Percentiles rank a stretch among this genome's conserved stretches.
Conservation (phyloP, 2,329 filamentous ascomycete species). For the Apiospora malaysiana region DNA sequence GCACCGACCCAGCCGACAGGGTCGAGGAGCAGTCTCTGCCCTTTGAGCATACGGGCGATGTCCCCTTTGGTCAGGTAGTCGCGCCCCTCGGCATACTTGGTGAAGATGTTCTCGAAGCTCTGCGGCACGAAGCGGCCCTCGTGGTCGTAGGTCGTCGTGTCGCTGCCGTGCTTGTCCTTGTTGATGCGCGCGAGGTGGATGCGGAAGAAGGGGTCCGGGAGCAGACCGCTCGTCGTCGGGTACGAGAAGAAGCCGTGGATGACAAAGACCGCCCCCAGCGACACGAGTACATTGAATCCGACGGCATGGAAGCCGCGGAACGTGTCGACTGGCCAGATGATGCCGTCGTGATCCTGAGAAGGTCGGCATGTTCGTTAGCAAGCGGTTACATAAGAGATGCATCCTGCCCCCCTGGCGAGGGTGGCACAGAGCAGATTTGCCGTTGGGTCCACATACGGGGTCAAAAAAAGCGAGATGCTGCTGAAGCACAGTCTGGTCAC, state of each 20-base stretch:
- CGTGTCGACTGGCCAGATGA: constrained; percentile 60
- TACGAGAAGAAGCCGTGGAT: constrained; percentile 58
- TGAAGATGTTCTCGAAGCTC: constrained; percentile 56
- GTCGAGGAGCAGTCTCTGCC: constrained; percentile 49
- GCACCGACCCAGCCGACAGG: constrained; percentile 44
- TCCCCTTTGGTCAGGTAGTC: constrained; percentile 46
- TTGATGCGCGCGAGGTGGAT: constrained; percentile 37
- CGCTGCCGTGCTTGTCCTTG: constrained; percentile 49
- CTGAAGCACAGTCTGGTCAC: constrained; percentile 50
- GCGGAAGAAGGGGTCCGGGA: constrained; percentile 50
- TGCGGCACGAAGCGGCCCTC: constrained; percentile 56
- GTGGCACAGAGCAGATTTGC: neutral
- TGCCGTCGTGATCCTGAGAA: constrained; percentile 50
- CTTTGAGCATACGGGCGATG: constrained; percentile 44
- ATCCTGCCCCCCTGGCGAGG: neutral
- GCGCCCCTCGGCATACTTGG: constrained; percentile 49
- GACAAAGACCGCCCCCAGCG: constrained; percentile 49
- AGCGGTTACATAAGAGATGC: neutral
- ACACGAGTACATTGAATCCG: constrained; percentile 51
- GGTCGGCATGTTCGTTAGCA: neutral
- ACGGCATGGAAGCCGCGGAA: constrained; percentile 51
- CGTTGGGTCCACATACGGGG: constrained; percentile 25
- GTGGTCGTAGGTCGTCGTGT: constrained; percentile 52
- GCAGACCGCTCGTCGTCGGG: constrained; percentile 46
- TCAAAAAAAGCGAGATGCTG: constrained; percentile 62